Evolutionary conservation across 805 yeast genomes (phyloP).

Genomic region (Saccharomycopsis amapae): DNA sequence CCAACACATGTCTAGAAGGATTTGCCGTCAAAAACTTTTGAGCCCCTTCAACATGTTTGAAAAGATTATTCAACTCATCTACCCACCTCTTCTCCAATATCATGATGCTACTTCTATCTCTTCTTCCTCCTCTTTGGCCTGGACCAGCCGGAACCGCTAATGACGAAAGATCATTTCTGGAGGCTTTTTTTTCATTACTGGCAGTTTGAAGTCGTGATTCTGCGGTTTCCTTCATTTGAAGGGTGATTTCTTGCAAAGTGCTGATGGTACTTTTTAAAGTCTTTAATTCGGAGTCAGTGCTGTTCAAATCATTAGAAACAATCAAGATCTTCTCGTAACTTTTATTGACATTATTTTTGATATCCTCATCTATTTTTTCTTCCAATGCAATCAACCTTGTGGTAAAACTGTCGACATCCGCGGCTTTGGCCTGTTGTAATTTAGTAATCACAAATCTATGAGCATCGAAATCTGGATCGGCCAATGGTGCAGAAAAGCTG

Average conservation of each 20-base stretch:
- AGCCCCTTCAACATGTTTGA: constrained; percentile 86
- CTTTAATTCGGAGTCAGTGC: constrained; percentile 60
- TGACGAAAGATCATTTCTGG: not conserved
- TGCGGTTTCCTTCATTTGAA: constrained; percentile 55
- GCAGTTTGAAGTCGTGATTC: constrained; percentile 36
- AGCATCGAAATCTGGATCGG: constrained; percentile 41
- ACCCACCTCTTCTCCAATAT: constrained; percentile 81
- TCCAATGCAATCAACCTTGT: constrained; percentile 45
- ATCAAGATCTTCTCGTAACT: constrained; percentile 56
- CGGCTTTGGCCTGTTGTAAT: constrained; percentile 58
- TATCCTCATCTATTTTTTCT: constrained; percentile 44
- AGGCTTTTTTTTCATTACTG: not conserved
- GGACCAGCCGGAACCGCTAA: constrained; percentile 21
- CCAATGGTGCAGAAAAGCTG: constrained; percentile 29
- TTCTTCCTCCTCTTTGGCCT: constrained; percentile 24
- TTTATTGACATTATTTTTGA: constrained; percentile 50
- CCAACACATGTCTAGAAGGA: constrained; percentile 74
- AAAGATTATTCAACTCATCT: constrained; percentile 57
- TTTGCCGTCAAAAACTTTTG: constrained; percentile 66
- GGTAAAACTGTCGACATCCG: constrained; percentile 65
- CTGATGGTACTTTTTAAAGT: constrained; percentile 52
- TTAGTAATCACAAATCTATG: constrained; percentile 40
- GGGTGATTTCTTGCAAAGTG: constrained; percentile 53
- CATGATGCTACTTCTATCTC: constrained; percentile 63
- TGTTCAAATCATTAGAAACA: constrained; percentile 51